Base-by-base conservation (phyloP, 2,329 filamentous ascomycete genomes). In the Zalaria obscura region DNA sequence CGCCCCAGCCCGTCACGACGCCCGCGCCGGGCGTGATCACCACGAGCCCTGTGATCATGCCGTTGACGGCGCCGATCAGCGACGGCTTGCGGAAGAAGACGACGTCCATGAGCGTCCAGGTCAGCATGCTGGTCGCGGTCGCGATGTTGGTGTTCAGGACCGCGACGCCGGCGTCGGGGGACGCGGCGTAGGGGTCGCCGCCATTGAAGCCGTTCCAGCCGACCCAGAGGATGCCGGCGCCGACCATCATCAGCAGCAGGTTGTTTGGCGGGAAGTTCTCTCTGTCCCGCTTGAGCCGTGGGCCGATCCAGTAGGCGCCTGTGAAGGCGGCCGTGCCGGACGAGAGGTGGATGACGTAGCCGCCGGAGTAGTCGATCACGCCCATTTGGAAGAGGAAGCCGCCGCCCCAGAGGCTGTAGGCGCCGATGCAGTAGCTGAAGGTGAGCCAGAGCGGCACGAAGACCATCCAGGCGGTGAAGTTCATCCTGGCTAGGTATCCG, bases 161-260 rank as follows among this genome's bases (percentile, higher is more conserved):
- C 4, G 68, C 68, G 5, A 65, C 67, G 42, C 67, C 68, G 4
- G 67, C 67, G 50, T 70, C 67, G 5, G 67, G 62, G 35, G 57
- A 65, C 5, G 68, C 68, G 6, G 65, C 55, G 47, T 70, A 71
- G n/a, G 68, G 68, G 51, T 69, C 68, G 49, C 68, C 67, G 36
- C 68, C 67, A 45, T 70, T 71, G 59, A 70, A 72, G 34, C 68
- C 68, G 50, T 70, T 70, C 68, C 68, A 72, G 44, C 68, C 67
- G 26, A 69, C 58, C 68, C 67, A 72, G 29, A 71, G 62, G 31
- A 71, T 65, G 11, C 67, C 68, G 2, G 67, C 66, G 25, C 68
- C 68, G 27, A 66, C 56, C 40, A 70, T 54, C 27, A 67, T 60
- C 6, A 61, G 52, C 9, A 66, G 50, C 38, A 69, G 55, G 48